Conservation (phyloP, 208 protist genomes). For the Jaenimonas drosophilae region DNA sequence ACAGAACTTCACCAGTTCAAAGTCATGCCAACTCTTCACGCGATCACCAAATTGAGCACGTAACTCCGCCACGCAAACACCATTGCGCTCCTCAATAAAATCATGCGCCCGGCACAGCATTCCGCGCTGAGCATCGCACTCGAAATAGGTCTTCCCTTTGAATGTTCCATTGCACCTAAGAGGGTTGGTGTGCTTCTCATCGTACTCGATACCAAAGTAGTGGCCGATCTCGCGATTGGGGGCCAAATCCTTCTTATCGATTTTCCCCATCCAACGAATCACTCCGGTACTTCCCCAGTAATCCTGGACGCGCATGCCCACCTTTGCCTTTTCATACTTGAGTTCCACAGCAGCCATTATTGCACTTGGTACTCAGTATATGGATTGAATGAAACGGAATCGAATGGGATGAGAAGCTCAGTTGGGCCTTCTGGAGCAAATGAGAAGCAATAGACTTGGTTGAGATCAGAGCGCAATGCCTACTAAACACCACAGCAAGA, state of each 20-base stretch:
- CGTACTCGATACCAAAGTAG: conserved; percentile 57
- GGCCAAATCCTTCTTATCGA: conserved; percentile 40
- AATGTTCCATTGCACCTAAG: conserved; percentile 41
- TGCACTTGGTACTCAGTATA: no score
- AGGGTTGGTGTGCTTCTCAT: conserved; percentile 37
- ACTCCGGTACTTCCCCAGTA: conserved; percentile 57
- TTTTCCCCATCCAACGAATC: conserved; percentile 43
- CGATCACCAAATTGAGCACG: conserved; percentile 49
- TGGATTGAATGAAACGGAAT: no score
- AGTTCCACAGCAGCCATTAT: conserved; percentile 7
- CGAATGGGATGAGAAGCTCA: no score
- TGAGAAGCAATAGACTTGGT: no score
- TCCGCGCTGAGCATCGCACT: conserved; percentile 33
- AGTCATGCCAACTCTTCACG: conserved; percentile 60
- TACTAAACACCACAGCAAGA: no score
- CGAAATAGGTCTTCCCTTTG: conserved; percentile 41
- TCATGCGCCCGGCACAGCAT: conserved; percentile 26
- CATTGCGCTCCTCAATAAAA: conserved; percentile 52
- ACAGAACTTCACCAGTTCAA: conserved; percentile 77
- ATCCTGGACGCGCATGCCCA: conserved; percentile 71
- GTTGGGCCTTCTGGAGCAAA: no score
- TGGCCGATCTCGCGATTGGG: conserved; percentile 36
- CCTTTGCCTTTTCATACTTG: conserved; percentile 18
- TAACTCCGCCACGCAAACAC: conserved; percentile 18
- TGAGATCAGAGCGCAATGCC: no score